Evolutionary conservation across 2,329 filamentous ascomycete species (phyloP), one percentile per base, ranked within the genome.

Genomic region (Colletotrichum falcatum): DNA sequence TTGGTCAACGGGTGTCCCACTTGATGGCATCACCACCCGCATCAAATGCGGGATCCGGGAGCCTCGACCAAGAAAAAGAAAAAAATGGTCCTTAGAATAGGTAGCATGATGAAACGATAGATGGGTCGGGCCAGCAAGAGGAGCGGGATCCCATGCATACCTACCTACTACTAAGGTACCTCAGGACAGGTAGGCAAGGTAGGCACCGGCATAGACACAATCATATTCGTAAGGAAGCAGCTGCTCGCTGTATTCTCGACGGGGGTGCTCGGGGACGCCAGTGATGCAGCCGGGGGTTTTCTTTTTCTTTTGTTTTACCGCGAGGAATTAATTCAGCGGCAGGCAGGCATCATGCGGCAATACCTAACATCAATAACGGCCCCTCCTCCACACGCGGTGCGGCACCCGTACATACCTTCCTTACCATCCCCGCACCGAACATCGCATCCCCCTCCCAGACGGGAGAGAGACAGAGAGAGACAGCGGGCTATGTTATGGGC

Each of bases 251-350:
- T 20, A 35, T 30, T 35, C 51, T 23, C 11, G 51, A 67, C 37
- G 61, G 61, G 61, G 66, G 48, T 39, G 30, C 7, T 55, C 61
- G 61, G 65, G 61, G 65, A 28, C 30, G 42, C 44, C 42, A 23
- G 49, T 49, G 18, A 37, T 44, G 44, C 46, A 51, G 33, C 44
- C 59, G 42, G 51, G 23, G 20, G 16, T 42, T 67, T 67, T 58
- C 64, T 70, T 70, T 70, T 67, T 54, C 51, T 67, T 67, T 58
- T 58, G 67, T 70, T 70, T 67, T 54, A 44, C 67, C 67, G 49
- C 60, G 46, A 58, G 65, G 26, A 64, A 51, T 28, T 23, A 30
- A 28, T 28, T 20, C 48, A 12, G 28, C 54, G 44, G 14, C 28
- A 60, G 44, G 14, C 28, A 60, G 44, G 33, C 42, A 55, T 54